Percentiles rank a stretch among this genome's conserved stretches.
Conservation (phyloP, 345 rosid genomes). For the Rhizophora apiculata region DNA sequence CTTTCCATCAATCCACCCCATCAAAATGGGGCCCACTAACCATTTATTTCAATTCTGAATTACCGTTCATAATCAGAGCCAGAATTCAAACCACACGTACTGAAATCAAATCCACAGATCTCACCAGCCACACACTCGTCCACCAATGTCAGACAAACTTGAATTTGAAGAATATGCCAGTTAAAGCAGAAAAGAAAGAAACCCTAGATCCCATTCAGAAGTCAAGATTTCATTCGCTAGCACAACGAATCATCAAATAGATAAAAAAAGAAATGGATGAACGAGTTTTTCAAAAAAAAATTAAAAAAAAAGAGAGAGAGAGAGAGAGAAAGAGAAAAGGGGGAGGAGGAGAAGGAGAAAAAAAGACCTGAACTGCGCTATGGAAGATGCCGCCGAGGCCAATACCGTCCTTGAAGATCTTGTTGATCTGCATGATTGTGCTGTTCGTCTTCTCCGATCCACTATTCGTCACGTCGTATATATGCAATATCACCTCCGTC, state of each 20-base stretch:
- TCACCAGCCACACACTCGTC: neutral
- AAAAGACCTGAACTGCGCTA: constrained; percentile 87
- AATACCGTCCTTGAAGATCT: constrained; percentile 89
- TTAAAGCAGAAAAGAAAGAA: neutral
- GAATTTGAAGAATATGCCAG: neutral
- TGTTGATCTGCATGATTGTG: constrained; percentile 86
- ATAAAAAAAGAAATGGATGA: too few species aligned
- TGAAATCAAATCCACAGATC: neutral
- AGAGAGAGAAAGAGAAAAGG: neutral
- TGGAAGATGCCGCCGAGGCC: constrained; percentile 99
- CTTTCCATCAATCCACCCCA: neutral
- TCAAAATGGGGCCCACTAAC: neutral
- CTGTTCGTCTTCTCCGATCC: constrained; percentile 94
- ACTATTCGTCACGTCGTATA: constrained; percentile 93
- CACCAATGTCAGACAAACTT: neutral
- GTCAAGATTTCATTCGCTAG: neutral
- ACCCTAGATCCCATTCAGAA: constrained; percentile 24
- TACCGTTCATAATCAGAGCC: too few species aligned
- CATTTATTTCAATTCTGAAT: neutral
- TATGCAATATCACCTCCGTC: constrained; percentile 80
- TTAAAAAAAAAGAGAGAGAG: neutral
- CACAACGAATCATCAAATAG: too few species aligned
- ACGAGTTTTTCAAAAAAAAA: too few species aligned
- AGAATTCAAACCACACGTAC: neutral
- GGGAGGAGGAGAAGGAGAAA: constrained; percentile 1